A percentile compares a stretch with the other conserved stretches of the same genome.
Evolutionary conservation across 345 rosid species (phyloP).

Genomic region (Toxicodendron radicans): DNA sequence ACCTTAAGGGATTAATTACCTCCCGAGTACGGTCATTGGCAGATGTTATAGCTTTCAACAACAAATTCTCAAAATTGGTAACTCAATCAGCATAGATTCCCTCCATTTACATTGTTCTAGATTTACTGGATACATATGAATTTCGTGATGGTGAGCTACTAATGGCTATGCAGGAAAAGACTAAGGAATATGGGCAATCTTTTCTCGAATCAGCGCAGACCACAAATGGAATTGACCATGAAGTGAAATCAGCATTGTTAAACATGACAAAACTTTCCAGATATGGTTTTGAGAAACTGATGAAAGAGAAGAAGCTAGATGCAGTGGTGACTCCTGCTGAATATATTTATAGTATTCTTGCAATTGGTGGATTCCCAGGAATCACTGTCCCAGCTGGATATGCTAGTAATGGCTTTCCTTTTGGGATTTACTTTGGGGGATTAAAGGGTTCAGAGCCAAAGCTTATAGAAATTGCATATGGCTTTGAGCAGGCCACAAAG

Average conservation of each 20-base stretch:
- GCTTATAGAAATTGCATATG: constrained; percentile 70
- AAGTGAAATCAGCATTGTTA: constrained; percentile 30
- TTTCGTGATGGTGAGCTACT: background rate
- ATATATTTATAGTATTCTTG: constrained; percentile 32
- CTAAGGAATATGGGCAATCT: constrained; percentile 45
- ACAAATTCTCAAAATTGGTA: constrained; percentile 42
- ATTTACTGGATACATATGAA: no score
- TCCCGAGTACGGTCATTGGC: constrained; percentile 63
- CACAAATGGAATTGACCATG: constrained; percentile 37
- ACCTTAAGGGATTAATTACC: constrained; percentile 38
- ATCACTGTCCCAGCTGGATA: constrained; percentile 69
- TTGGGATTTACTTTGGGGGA: constrained; percentile 67
- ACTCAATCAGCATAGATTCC: constrained; percentile 7
- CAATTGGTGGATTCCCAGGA: constrained; percentile 73
- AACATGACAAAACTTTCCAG: constrained; percentile 31
- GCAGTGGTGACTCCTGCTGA: constrained; percentile 45
- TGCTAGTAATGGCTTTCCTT: constrained; percentile 48
- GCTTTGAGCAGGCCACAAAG: constrained; percentile 66
- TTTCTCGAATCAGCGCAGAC: constrained; percentile 39
- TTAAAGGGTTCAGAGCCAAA: constrained; percentile 61
- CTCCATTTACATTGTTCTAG: background rate
- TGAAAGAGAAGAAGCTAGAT: constrained; percentile 47
- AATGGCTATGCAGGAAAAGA: constrained; percentile 46
- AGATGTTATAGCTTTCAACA: constrained; percentile 57
- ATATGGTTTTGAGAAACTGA: constrained; percentile 57